Conservation (phyloP, 768 basidiomycete species). For the Galerina sulciceps region DNA sequence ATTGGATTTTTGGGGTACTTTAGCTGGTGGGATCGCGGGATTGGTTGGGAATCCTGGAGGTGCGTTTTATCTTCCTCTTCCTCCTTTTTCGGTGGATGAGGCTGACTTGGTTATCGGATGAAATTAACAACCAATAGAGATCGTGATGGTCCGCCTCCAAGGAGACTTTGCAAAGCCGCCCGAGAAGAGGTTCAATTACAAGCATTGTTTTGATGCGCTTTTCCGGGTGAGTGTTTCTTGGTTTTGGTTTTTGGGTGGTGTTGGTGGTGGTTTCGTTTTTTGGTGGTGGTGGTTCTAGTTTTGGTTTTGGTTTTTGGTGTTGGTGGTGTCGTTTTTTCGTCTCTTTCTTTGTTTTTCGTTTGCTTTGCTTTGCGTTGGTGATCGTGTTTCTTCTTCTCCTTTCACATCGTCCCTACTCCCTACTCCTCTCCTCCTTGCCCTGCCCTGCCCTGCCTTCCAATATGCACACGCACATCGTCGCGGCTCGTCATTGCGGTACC, state of each 20-base stretch:
- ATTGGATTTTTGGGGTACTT: background rate
- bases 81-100: background rate
- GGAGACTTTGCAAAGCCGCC: constrained; percentile 89
- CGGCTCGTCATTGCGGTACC: too few species aligned
- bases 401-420: background rate
- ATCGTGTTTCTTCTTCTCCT: background rate
- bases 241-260: background rate
- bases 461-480: too few species aligned
- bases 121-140: constrained; percentile 48
- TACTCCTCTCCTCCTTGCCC: background rate
- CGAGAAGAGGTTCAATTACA: constrained; percentile 89
- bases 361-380: constrained; percentile 4
- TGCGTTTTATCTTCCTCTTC: constrained; percentile 32
- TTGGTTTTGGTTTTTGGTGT: background rate
- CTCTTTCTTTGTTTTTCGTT: background rate
- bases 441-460: too few species aligned
- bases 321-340: too few species aligned
- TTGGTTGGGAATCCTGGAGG: constrained; percentile 89
- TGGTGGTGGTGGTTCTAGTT: background rate
- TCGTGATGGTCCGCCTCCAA: constrained; percentile 88
- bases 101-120: background rate
- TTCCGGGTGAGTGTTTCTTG: constrained; percentile 63
- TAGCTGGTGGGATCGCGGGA: constrained; percentile 87
- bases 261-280: background rate
- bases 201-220: constrained; percentile 86